Evolutionary conservation across 345 rosid species (phyloP).

Genomic region (Salix viminalis): DNA sequence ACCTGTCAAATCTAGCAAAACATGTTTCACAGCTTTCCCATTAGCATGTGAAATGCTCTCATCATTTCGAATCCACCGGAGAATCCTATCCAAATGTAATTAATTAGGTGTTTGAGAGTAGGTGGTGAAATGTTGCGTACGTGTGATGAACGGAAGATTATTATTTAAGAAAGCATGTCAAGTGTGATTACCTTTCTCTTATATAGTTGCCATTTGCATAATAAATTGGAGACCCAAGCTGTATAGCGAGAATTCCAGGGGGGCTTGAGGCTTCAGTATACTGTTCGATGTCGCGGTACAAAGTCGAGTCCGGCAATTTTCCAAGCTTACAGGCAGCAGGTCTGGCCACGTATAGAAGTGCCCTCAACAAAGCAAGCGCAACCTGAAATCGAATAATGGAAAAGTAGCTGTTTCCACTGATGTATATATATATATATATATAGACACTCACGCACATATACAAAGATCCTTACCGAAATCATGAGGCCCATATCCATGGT

Average conservation of each 20-base stretch:
- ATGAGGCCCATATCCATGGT: constrained; percentile 81
- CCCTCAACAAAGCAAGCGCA: constrained; percentile 56
- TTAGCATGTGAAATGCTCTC: constrained; percentile 20
- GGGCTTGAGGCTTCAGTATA: constrained; percentile 42
- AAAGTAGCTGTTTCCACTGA: neutral
- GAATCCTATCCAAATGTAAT: constrained; percentile 32
- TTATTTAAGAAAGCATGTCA: neutral
- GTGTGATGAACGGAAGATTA: too few relatives aligned
- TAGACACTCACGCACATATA: too few relatives aligned
- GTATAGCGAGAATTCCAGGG: constrained; percentile 57
- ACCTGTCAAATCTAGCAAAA: constrained; percentile 78
- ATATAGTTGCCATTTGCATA: constrained; percentile 70
- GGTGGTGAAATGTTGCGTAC: too few relatives aligned
- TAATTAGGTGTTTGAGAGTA: neutral
- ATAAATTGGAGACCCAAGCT: constrained; percentile 84
- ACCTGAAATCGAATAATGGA: constrained; percentile 25
- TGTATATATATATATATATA: too few relatives aligned
- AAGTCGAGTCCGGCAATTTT: constrained; percentile 43
- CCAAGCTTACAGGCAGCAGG: constrained; percentile 78
- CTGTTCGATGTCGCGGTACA: constrained; percentile 68
- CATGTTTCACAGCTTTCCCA: constrained; percentile 39
- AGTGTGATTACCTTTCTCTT: constrained; percentile 51
- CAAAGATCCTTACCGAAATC: constrained; percentile 46
- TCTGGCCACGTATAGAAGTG: constrained; percentile 66
- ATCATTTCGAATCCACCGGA: constrained; percentile 65